Base-by-base conservation (phyloP, 768 basidiomycete genomes). In the Mycena galericulata region DNA sequence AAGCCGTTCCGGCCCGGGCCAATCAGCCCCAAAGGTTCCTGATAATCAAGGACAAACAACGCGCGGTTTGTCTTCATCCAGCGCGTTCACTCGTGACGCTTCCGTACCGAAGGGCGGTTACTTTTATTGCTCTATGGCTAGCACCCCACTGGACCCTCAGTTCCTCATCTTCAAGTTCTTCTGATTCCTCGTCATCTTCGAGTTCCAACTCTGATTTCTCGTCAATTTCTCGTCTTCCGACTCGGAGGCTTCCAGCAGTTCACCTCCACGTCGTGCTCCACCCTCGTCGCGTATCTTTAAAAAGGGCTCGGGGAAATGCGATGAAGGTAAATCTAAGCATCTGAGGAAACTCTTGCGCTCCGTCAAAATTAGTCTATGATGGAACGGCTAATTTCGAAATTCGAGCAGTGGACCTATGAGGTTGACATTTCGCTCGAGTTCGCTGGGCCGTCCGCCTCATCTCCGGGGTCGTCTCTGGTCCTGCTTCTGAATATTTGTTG, bases 401-500 rank as follows among this genome's bases (percentile, higher is more conserved):
- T 67, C 43, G 74, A 75, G 18, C 59, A 68, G 7, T 62, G 66
- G 66, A 68, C 54, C 7, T 68, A 67, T 34, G 66, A 68, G 17
- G 18, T 71, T 3, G 68, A 72, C 34, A 72, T 55, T 9, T 74
- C 71, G 73, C 17, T 38, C 0, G 67, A 72, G 20, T 46, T 20
- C 20, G 20, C 1, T 36, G 72, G 32, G 18, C 45, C 1, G 50
- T 75, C 0, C 66, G 61, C 24, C n/a, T 75, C 2, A 63, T 75
- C 32, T 54, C 64, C 0, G 68, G 71, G n/a, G 76, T 73, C 58
- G 27, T 77, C 32, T 54, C 26, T 2, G 75, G 71, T 2, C 54
- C 68, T 10, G 74, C 76, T 3, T 73, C 73, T 63, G 36, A 65
- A 12, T 76, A 72, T 46, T 72, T 24, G 71, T 78, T 9, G 55